These are phyloP conservation scores for Cokeromyces recurvatus DNA, from an alignment of 371 early-diverging fungal species.

Conservation along the genomic window DNA sequence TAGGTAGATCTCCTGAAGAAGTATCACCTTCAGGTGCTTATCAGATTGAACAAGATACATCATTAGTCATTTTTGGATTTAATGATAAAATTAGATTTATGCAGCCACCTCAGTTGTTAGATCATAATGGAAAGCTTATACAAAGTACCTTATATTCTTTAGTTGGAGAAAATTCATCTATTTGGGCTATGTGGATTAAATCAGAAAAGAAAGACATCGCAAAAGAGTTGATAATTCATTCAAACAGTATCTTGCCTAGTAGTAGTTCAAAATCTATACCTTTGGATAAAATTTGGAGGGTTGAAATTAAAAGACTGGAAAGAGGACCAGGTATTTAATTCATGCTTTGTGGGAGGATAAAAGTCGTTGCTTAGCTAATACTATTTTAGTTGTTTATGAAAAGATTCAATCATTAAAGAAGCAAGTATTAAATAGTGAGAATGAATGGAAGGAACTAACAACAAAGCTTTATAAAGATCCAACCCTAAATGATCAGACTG, in stretches of 20 bases:
- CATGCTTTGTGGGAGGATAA: too few relatives aligned
- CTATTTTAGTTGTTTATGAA: too few relatives aligned
- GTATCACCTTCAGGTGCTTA: conserved; percentile 23
- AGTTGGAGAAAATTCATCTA: conserved; percentile 11
- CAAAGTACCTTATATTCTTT: conserved; percentile 15
- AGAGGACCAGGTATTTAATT: not conserved
- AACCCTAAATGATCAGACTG: conserved; percentile 9
- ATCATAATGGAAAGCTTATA: conserved; percentile 2
- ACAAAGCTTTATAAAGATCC: conserved; percentile 19
- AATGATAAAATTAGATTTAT: conserved; percentile 18
- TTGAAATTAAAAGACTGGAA: conserved; percentile 5
- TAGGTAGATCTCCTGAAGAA: conserved; percentile 49
- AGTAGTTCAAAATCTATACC: conserved; percentile 12
- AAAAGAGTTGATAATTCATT: not conserved
- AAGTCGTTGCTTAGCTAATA: too few relatives aligned
- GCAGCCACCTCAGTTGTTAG: conserved; percentile 9
- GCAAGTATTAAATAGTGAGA: too few relatives aligned
- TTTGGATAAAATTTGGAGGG: conserved; percentile 3
- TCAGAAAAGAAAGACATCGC: not conserved
- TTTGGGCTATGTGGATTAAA: conserved; percentile 22
- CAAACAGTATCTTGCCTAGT: conserved; percentile 21
- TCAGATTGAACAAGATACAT: conserved; percentile 2
- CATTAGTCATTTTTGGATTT: conserved; percentile 15
- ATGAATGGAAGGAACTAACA: conserved; percentile 7
- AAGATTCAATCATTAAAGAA: too few relatives aligned